A percentile compares a stretch with the other conserved stretches of the same genome.
Conservation (phyloP, 1,139 yeast species). For the Scheffersomyces parashehatae region DNA sequence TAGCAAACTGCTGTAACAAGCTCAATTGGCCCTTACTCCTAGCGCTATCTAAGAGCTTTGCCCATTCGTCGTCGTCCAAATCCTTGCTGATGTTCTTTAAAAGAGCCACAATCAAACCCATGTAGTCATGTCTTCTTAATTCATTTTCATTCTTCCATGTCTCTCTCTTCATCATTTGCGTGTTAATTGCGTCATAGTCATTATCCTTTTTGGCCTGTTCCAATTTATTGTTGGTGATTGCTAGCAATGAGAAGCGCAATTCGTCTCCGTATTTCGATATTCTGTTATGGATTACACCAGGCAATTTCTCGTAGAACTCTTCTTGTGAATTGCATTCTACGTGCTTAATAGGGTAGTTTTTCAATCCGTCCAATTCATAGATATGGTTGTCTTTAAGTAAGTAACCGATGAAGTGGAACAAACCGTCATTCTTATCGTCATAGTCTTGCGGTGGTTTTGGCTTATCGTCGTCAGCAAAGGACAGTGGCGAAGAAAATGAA, state of each 20-base stretch:
- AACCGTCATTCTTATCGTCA: slow-evolving; percentile 51
- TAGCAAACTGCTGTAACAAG: slow-evolving; percentile 8
- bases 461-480: slow-evolving; percentile 50
- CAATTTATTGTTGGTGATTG: slow-evolving; percentile 55
- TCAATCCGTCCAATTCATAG: slow-evolving; percentile 71
- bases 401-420: slow-evolving; percentile 67
- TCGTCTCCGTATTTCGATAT: slow-evolving; percentile 50
- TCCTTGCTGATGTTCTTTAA: slow-evolving; percentile 39
- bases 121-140: slow-evolving; percentile 57
- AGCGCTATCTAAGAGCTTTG: slow-evolving; percentile 33
- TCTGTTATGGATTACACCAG: slow-evolving; percentile 46
- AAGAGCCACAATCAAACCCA: slow-evolving; percentile 52
- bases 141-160: slow-evolving; percentile 42
- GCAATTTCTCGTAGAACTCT: slow-evolving; percentile 46
- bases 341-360: slow-evolving; percentile 59
- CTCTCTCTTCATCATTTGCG: slow-evolving; percentile 37
- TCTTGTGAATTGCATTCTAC: slow-evolving; percentile 38
- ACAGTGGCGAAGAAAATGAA: slow-evolving; percentile 58
- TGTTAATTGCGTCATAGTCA: slow-evolving; percentile 30
- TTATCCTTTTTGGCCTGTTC: slow-evolving; percentile 34
- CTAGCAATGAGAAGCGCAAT: slow-evolving; percentile 60
- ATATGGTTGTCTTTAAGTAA: slow-evolving; percentile 45
- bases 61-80: slow-evolving; percentile 48
- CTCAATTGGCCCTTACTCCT: slow-evolving; percentile 19
- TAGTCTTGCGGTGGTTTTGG: slow-evolving; percentile 24